Evolutionary conservation across 1,284 basidiomycete species (phyloP).

Genomic region (Microbotryomycetes sp.): DNA sequence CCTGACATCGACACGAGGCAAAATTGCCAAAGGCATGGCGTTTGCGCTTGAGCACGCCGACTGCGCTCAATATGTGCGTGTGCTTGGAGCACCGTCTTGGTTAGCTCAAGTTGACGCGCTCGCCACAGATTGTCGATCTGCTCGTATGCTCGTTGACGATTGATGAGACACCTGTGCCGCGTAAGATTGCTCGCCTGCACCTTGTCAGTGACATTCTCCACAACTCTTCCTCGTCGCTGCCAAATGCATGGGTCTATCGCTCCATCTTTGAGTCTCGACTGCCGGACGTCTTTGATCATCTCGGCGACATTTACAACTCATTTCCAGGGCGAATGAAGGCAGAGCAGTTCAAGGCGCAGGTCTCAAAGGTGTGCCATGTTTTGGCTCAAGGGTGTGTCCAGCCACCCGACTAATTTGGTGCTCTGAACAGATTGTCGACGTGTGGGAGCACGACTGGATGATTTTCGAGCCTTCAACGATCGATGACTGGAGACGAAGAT

Average conservation of each 20-base stretch:
- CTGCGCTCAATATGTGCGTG: slow-evolving; percentile 50
- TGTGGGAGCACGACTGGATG: slow-evolving; percentile 31
- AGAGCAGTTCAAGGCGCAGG: slow-evolving; percentile 85
- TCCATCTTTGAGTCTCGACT: slow-evolving; percentile 81
- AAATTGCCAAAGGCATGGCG: slow-evolving; percentile 88
- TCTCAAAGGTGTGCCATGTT: slow-evolving; percentile 40
- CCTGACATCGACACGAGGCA: slow-evolving; percentile 75
- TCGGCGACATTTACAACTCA: slow-evolving; percentile 83
- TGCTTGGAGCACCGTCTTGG: background rate
- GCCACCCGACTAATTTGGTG: background rate
- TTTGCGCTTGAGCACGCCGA: slow-evolving; percentile 93
- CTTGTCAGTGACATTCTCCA: slow-evolving; percentile 96
- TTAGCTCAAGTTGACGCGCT: background rate
- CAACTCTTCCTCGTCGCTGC: slow-evolving; percentile 73
- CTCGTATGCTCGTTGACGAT: slow-evolving; percentile 75
- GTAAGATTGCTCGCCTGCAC: slow-evolving; percentile 89
- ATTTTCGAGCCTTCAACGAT: slow-evolving; percentile 23
- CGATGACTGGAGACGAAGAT: slow-evolving; percentile 22
- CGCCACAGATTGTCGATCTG: slow-evolving; percentile 68
- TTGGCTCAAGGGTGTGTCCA: background rate
- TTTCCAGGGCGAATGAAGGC: slow-evolving; percentile 89
- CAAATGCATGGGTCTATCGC: slow-evolving; percentile 75
- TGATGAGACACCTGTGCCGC: slow-evolving; percentile 81
- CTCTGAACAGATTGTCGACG: slow-evolving; percentile 22
- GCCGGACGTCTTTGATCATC: slow-evolving; percentile 83